A percentile compares a stretch with the other conserved stretches of the same genome.
Evolutionary conservation across 768 basidiomycete species (phyloP).

Genomic region (Termitomyces titanicus): DNA sequence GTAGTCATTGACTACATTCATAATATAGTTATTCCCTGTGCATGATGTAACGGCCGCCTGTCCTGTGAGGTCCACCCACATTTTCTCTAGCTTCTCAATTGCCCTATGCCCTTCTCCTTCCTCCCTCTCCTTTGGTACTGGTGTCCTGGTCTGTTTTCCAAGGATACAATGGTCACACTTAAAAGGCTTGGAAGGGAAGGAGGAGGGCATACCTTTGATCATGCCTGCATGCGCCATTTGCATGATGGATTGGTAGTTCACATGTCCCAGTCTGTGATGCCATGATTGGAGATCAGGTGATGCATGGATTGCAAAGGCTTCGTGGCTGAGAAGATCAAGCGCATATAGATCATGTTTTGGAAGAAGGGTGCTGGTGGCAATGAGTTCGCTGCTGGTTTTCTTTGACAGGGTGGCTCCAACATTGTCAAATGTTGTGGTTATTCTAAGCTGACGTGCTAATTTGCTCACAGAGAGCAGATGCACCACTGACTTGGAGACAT

Average conservation of each 20-base stretch:
- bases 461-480: not conserved
- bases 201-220: too few relatives aligned
- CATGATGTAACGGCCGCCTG: constrained; percentile 1
- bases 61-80: too few relatives aligned
- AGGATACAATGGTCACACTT: too few relatives aligned
- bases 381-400: not conserved
- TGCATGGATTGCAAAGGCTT: not conserved
- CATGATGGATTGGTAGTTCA: constrained; percentile 1
- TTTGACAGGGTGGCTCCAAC: not conserved
- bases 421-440: not conserved
- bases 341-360: not conserved
- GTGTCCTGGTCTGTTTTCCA: too few relatives aligned
- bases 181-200: too few relatives aligned
- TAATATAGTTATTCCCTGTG: constrained; percentile 3
- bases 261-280: constrained; percentile 7
- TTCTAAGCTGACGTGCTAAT: not conserved
- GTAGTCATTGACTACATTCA: too few relatives aligned
- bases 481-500: not conserved
- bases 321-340: not conserved
- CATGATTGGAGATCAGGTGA: constrained; percentile 1
- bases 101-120: constrained; percentile 21
- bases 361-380: not conserved
- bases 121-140: too few relatives aligned
- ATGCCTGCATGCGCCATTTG: not conserved
- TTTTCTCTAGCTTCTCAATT: constrained; percentile 11